Evolutionary conservation across 2,329 filamentous ascomycete species (phyloP), one percentile per base, ranked within the genome.

Genomic region (Fusarium graminum): DNA sequence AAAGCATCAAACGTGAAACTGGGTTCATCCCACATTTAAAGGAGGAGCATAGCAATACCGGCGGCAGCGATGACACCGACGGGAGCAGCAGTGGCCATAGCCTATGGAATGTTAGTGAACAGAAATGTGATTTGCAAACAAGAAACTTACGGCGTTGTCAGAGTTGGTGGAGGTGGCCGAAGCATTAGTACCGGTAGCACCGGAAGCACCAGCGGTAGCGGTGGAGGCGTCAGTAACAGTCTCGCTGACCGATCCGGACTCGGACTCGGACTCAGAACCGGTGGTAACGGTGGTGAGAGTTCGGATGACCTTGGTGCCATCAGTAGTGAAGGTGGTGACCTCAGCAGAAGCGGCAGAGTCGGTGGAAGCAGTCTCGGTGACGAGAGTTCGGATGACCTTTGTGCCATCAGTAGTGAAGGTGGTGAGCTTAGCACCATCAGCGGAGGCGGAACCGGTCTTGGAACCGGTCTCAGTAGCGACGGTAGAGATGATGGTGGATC

Each of bases 1-100:
- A 72, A 67, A 69, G 58, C 67, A 66, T 71, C 62, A 71, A 73
- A 66, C 69, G 53, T 67, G 57, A 63, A 44, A 52, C 44, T 47
- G n/a, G 3, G 17, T 39, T 47, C 46, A 36, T 25, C 57, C 56
- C 54, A 54, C 28, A 65, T 66, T 81, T 82, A 86, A 59, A 86
- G 79, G 59, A 86, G 75, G 60, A 84, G 70, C 63, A 78, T 81
- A 39, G 81, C 83, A 43, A 85, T 59, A 72, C 83, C 83, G 19
- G 81, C 83, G 22, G 80, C 83, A 50, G 82, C 83, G 39, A 85
- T 62, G 46, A 85, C 65, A 56, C 82, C 83, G 28, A 74, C 73
- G 22, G 82, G 81, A 36, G 79, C 82, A 56, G 79, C 80, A 46
- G 83, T 83, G 40, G 80, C 74, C 49, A 65, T 57, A 32, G 64